A percentile compares a stretch with the other conserved stretches of the same genome.
phyloP scores from a whole-genome alignment of 805 yeast species.

The Maudiozyma turicensis region DNA sequence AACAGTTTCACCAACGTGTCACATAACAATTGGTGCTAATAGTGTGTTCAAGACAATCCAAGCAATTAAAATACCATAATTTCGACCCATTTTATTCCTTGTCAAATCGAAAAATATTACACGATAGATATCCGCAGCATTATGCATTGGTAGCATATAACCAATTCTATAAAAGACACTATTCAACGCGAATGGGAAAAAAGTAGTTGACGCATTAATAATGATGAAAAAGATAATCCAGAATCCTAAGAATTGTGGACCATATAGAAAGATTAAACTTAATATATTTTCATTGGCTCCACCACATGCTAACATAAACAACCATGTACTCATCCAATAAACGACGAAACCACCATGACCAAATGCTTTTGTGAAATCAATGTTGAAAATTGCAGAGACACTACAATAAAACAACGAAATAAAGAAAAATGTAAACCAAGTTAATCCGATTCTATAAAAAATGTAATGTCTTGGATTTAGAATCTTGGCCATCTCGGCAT shows the following conservation, averaged over 20 bases:
- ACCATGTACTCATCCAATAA: conserved; percentile 57
- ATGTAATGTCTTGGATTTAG: conserved; percentile 38
- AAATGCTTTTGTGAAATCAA: conserved; percentile 47
- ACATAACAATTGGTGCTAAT: conserved; percentile 37
- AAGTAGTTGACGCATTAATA: conserved; percentile 57
- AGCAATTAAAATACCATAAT: conserved; percentile 47
- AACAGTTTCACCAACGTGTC: conserved; percentile 33
- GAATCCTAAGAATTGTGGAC: conserved; percentile 58
- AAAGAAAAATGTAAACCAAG: conserved; percentile 44
- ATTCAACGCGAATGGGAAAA: conserved; percentile 51
- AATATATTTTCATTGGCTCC: conserved; percentile 62
- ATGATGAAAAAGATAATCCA: conserved; percentile 68
- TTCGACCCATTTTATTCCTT: conserved; percentile 48
- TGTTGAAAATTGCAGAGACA: conserved; percentile 60
- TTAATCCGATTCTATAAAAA: conserved; percentile 40
- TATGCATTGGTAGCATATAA: conserved; percentile 60
- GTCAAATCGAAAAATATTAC: conserved; percentile 49
- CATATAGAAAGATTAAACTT: conserved; percentile 38
- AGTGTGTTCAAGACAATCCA: conserved; percentile 48
- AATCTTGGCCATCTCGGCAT: conserved; percentile 38
- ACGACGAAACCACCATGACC: conserved; percentile 67
- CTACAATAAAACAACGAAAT: conserved; percentile 49
- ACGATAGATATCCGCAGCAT: conserved; percentile 51
- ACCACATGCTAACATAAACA: conserved; percentile 71
- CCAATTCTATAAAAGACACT: conserved; percentile 52